Conservation (phyloP, 148 eudicot species). For the Arctostaphylos glauca region DNA sequence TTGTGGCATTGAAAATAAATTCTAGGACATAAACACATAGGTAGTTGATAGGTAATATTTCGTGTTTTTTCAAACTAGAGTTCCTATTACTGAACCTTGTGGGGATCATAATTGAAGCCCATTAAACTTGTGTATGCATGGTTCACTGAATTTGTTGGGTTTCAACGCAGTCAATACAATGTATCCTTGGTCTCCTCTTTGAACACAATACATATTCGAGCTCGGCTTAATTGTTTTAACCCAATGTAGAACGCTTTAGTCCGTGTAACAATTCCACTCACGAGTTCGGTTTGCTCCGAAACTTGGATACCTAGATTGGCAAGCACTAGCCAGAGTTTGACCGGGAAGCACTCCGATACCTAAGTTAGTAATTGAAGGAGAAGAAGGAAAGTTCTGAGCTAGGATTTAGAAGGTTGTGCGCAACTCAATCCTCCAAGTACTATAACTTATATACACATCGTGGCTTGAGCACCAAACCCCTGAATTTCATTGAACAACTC, state of each 20-base stretch:
- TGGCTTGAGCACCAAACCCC: no score
- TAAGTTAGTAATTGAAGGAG: no score
- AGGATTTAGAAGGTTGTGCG: no score
- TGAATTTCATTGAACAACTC: no score
- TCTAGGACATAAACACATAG: neutral
- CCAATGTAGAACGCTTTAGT: neutral
- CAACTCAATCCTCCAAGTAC: no score
- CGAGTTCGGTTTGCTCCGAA: no score
- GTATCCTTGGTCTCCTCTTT: neutral
- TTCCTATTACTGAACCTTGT: neutral
- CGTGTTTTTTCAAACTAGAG: neutral
- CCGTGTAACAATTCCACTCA: no score
- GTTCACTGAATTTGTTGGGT: neutral
- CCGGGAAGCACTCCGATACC: no score
- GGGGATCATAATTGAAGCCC: neutral
- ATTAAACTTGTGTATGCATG: neutral
- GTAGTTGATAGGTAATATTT: neutral
- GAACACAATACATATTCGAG: neutral
- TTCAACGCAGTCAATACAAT: neutral
- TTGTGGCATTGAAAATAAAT: neutral
- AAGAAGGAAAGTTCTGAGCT: no score
- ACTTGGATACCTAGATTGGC: no score
- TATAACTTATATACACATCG: no score
- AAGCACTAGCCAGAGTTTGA: no score
- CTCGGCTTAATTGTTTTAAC: neutral